Conservation (phyloP, 805 yeast genomes). For the Ogataea trehalophila region DNA sequence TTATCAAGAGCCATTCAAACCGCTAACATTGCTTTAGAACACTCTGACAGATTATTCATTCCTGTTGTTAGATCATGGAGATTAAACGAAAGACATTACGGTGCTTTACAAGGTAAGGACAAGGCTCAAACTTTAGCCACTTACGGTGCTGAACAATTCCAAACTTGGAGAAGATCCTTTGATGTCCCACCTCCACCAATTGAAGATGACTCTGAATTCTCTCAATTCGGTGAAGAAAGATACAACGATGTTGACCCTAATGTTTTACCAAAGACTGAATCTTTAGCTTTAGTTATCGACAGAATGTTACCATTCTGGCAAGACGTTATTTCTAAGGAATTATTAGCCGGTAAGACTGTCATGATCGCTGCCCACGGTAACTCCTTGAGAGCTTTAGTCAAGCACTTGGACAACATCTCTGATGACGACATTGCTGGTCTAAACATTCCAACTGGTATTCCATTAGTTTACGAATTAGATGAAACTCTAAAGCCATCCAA, state of each 20-base stretch:
- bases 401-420: slow-evolving; percentile 90
- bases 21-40: slow-evolving; percentile 87
- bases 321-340: slow-evolving; percentile 80
- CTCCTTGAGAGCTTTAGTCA: slow-evolving; percentile 94
- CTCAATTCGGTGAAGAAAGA: slow-evolving; percentile 83
- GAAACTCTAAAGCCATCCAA: slow-evolving; percentile 80
- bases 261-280: slow-evolving; percentile 90
- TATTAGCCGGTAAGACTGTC: slow-evolving; percentile 84
- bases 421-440: slow-evolving; percentile 89
- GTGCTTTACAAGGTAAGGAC: slow-evolving; percentile 98
- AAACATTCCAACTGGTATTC: slow-evolving; percentile 98
- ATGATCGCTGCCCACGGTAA: slow-evolving; percentile 96
- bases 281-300: slow-evolving; percentile 90
- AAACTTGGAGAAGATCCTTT: slow-evolving; percentile 95
- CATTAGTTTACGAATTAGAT: slow-evolving; percentile 94
- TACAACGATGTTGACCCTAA: slow-evolving; percentile 79
- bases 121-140: slow-evolving; percentile 86
- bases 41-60: slow-evolving; percentile 84
- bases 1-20: slow-evolving; percentile 95
- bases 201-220: slow-evolving; percentile 69
- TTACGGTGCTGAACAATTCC: slow-evolving; percentile 91
- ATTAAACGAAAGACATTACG: slow-evolving; percentile 98
- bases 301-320: slow-evolving; percentile 97
- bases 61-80: slow-evolving; percentile 96
- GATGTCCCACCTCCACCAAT: slow-evolving; percentile 95